Conservation (phyloP, 129 eudicot genomes). For the Dittrichia graveolens region DNA sequence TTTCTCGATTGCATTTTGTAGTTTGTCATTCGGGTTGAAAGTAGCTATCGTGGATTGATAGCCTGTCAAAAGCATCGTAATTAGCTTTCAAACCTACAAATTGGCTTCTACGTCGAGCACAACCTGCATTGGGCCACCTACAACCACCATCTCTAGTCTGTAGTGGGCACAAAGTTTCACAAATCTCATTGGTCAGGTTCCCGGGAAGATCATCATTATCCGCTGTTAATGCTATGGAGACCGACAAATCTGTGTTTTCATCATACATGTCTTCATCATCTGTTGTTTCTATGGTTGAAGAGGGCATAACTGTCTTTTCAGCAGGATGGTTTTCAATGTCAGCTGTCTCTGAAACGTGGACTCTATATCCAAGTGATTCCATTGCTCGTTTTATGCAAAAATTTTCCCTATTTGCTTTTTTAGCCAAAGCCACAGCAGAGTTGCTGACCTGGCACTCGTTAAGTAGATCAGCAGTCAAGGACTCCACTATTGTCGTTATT, state of each 20-base stretch:
- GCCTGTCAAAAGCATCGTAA: conserved; percentile 83
- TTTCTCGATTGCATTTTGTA: conserved; percentile 15
- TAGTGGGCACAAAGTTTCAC: conserved; percentile 82
- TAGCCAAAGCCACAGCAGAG: conserved; percentile 65
- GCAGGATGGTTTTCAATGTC: conserved; percentile 60
- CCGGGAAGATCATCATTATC: conserved; percentile 42
- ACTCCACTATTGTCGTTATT: conserved; percentile 44
- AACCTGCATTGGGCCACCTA: conserved; percentile 81
- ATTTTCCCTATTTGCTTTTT: conserved; percentile 61
- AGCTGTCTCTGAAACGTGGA: conserved; percentile 64
- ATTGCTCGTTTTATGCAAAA: conserved; percentile 78
- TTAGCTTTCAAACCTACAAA: conserved; percentile 82
- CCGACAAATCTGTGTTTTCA: conserved; percentile 60
- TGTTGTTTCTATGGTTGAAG: conserved; percentile 43
- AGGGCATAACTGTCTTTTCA: conserved; percentile 37
- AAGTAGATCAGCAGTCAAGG: conserved; percentile 62
- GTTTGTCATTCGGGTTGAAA: conserved; percentile 54
- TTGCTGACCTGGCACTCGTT: conserved; percentile 64
- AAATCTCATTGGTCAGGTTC: conserved; percentile 46
- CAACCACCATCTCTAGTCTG: conserved; percentile 78
- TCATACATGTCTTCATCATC: conserved; percentile 30
- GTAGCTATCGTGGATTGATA: conserved; percentile 76
- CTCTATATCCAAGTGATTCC: conserved; percentile 78
- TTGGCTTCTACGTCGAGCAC: conserved; percentile 85
- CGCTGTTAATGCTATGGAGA: conserved; percentile 43